Conservation (phyloP, 495 filamentous ascomycete species). For the Annulohypoxylon moriforme region DNA sequence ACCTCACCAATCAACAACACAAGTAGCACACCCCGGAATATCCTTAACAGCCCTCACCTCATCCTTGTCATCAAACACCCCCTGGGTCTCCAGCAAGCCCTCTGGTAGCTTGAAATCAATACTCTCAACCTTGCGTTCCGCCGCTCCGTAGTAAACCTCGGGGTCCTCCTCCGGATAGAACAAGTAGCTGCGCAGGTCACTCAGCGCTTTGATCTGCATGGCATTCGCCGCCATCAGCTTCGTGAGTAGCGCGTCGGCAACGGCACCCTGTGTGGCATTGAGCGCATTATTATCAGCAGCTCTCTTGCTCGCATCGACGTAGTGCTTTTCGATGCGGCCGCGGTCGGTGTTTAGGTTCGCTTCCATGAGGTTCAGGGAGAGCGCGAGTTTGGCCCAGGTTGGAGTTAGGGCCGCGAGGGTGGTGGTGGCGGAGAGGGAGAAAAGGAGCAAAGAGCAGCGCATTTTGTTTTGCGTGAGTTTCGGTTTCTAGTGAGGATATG, state of each 20-base stretch:
- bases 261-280: background rate
- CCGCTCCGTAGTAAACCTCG: constrained; percentile 12
- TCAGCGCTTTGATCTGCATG: constrained; percentile 13
- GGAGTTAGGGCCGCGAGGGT: background rate
- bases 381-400: constrained; percentile 9
- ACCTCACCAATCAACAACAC: constrained; percentile 11
- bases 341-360: constrained; percentile 17
- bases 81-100: constrained; percentile 20
- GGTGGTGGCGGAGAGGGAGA: constrained; percentile 5
- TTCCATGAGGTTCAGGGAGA: constrained; percentile 9
- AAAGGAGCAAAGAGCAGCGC: constrained; percentile 2
- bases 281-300: constrained; percentile 13
- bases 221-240: constrained; percentile 9
- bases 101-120: constrained; percentile 13
- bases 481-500: background rate
- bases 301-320: background rate
- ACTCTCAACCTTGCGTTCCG: background rate
- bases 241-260: background rate
- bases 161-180: constrained; percentile 20
- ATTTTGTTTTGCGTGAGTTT: constrained; percentile 3
- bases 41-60: background rate
- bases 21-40: constrained; percentile 17
- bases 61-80: constrained; percentile 23
- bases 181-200: constrained; percentile 16
- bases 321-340: constrained; percentile 6